phyloP scores from a whole-genome alignment of 768 basidiomycete species.

The Tubosaeta brunneosetosa region DNA sequence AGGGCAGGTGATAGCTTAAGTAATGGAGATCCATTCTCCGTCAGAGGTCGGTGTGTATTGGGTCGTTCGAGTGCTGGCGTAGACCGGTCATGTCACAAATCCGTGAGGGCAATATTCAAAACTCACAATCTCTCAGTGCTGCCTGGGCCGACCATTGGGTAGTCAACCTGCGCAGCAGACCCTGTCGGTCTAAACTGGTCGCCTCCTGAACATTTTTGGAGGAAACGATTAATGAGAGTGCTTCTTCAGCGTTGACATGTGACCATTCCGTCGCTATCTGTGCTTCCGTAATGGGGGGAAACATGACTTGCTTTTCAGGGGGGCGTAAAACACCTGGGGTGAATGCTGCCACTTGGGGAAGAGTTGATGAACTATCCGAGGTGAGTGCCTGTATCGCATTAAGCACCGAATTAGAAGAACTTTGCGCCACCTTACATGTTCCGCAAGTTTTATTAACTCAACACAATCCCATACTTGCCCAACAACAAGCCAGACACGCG shows the following conservation, averaged over 20 bases:
- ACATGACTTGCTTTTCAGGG: conserved; percentile 41
- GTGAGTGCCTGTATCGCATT: conserved; percentile 40
- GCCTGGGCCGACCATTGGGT: conserved; percentile 68
- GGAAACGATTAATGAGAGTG: conserved; percentile 53
- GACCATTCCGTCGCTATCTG: conserved; percentile 24
- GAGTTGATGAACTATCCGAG: conserved; percentile 32
- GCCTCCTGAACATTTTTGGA: conserved; percentile 54
- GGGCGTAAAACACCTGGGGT: conserved; percentile 41
- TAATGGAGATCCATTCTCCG: conserved; percentile 68
- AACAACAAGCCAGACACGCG: conserved; percentile 61
- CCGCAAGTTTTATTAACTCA: conserved; percentile 49
- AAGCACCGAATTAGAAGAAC: conserved; percentile 13
- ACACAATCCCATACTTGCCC: conserved; percentile 66
- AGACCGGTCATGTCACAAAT: conserved; percentile 8
- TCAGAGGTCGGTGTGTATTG: conserved; percentile 53
- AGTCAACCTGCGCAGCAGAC: conserved; percentile 50
- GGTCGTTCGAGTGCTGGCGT: conserved; percentile 51
- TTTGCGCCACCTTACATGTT: conserved; percentile 44
- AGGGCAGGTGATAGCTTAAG: conserved; percentile 79
- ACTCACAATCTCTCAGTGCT: conserved; percentile 74
- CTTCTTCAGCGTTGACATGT: conserved; percentile 49
- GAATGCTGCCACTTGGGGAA: conserved; percentile 34
- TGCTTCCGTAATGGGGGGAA: conserved; percentile 31
- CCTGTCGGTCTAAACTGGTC: conserved; percentile 57
- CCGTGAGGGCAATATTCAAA: conserved; percentile 3